Evolutionary conservation across 2,329 filamentous ascomycete genomes (phyloP).

Genomic region (Aspergillus pseudoglaucus): DNA sequence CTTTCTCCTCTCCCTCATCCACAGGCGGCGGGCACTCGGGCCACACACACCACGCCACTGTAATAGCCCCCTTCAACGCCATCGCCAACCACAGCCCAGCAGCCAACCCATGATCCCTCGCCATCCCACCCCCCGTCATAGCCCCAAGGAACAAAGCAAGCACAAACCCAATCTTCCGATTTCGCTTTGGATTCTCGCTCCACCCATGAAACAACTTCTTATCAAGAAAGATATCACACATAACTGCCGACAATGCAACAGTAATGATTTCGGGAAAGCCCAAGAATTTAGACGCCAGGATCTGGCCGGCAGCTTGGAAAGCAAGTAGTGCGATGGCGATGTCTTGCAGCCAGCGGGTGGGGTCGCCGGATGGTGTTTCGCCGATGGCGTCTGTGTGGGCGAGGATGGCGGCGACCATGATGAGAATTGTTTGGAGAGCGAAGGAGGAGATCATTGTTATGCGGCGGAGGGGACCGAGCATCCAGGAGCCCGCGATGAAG

Average conservation of each 20-base stretch:
- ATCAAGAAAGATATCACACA: constrained; percentile 19
- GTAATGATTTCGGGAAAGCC: constrained; percentile 28
- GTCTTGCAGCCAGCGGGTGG: constrained; percentile 14
- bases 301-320: constrained; percentile 30
- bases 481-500: constrained; percentile 22
- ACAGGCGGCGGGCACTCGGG: not conserved
- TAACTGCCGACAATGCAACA: constrained; percentile 24
- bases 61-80: constrained; percentile 18
- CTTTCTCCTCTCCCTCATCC: no score
- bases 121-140: constrained; percentile 23
- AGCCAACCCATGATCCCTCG: constrained; percentile 18
- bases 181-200: constrained; percentile 11
- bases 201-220: constrained; percentile 8
- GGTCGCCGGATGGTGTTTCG: not conserved
- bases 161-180: constrained; percentile 18
- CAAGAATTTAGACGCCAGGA: constrained; percentile 25
- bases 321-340: constrained; percentile 25
- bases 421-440: constrained; percentile 21
- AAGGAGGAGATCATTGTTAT: constrained; percentile 26
- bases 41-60: constrained; percentile 22
- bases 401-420: constrained; percentile 20
- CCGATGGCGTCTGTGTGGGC: constrained; percentile 12
- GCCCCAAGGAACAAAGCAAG: constrained; percentile 24
- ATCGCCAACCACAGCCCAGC: constrained; percentile 24
- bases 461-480: constrained; percentile 18